phyloP scores from a whole-genome alignment of 345 rosid genomes.

The Acer campestre region DNA sequence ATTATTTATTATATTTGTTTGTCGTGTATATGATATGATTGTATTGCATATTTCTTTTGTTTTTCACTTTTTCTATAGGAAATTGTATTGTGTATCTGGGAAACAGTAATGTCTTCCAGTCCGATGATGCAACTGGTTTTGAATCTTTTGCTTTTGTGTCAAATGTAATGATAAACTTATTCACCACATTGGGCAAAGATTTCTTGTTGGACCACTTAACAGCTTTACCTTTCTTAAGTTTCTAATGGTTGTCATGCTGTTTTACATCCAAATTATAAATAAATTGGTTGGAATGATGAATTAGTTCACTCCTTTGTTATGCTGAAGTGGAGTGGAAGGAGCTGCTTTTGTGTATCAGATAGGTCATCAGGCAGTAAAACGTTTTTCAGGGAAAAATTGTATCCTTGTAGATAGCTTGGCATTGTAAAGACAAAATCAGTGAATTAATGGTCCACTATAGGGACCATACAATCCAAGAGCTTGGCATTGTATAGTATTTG shows the following conservation, averaged over 20 bases:
- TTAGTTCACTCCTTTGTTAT: background rate
- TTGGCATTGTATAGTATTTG: background rate
- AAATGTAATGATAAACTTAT: too few relatives aligned
- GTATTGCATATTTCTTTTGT: background rate
- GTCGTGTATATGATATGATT: background rate
- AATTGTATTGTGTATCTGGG: too few relatives aligned
- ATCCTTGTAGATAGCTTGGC: background rate
- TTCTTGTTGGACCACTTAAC: background rate
- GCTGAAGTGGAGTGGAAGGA: conserved; percentile 5
- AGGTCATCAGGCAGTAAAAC: background rate
- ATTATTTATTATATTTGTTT: background rate
- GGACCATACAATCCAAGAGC: background rate
- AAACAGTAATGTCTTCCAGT: too few relatives aligned
- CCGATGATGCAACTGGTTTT: too few relatives aligned
- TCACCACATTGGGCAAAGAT: too few relatives aligned
- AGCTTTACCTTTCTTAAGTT: background rate
- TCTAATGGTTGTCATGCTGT: background rate
- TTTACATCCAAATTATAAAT: background rate
- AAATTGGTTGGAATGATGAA: background rate
- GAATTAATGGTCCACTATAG: background rate
- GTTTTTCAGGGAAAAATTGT: background rate
- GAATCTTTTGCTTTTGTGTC: too few relatives aligned
- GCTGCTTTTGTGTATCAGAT: background rate
- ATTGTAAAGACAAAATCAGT: background rate
- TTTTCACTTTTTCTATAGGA: too few relatives aligned